Percentiles rank a stretch among this genome's conserved stretches.
These are phyloP conservation scores for Anisodus acutangulus DNA, from an alignment of 257 asterid genomes.

Conservation along the genomic window DNA sequence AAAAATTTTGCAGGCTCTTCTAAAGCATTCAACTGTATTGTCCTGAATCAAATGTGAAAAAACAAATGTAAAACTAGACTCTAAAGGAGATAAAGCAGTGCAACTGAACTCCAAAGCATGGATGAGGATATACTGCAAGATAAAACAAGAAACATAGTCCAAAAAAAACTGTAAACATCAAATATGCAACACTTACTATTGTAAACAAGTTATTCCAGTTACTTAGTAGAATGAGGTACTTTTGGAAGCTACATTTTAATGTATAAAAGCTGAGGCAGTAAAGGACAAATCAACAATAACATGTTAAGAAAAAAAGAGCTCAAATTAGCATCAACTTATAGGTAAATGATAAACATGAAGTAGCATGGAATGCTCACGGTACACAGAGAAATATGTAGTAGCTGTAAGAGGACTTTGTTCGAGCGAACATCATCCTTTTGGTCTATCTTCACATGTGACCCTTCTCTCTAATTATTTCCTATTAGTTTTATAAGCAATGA, in stretches of 20 bases:
- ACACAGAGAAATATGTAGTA: background rate
- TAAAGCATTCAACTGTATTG: constrained; percentile 81
- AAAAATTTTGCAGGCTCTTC: constrained; percentile 92
- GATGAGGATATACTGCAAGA: constrained; percentile 26
- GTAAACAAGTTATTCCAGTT: constrained; percentile 2
- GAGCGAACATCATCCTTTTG: background rate
- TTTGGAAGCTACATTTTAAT: constrained; percentile 2
- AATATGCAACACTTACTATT: background rate
- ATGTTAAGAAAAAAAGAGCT: background rate
- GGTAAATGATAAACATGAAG: constrained; percentile 13
- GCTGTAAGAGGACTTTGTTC: background rate
- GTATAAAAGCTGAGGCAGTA: background rate
- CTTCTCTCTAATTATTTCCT: background rate
- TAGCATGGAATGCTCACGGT: background rate
- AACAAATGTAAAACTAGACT: constrained; percentile 35
- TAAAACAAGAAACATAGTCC: background rate
- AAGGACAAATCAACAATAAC: constrained; percentile 1
- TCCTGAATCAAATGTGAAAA: constrained; percentile 60
- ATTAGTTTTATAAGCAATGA: background rate
- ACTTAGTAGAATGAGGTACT: constrained; percentile 13
- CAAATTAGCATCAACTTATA: constrained; percentile 9
- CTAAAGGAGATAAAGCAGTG: constrained; percentile 6
- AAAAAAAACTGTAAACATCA: background rate
- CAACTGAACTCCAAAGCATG: constrained; percentile 23
- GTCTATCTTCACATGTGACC: constrained; percentile 25